These are phyloP conservation scores for Leucoagaricus sp. DNA, from an alignment of 1,284 basidiomycete species.

Conservation along the genomic window DNA sequence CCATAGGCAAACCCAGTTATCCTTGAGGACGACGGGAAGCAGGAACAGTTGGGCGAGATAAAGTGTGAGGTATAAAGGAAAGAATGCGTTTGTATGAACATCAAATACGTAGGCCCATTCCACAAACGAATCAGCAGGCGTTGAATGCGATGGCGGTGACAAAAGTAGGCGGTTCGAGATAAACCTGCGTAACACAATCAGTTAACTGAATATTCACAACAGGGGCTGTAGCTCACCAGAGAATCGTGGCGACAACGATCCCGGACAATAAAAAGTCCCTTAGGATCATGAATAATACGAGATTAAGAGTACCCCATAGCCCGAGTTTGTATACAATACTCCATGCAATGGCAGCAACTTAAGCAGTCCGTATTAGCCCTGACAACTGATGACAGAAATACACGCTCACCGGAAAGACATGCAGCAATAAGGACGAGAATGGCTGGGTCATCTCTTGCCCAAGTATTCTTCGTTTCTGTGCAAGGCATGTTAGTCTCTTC, in stretches of 20 bases:
- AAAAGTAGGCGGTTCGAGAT: slow-evolving; percentile 73
- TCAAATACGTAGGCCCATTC: slow-evolving; percentile 96
- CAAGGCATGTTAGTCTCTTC: not conserved
- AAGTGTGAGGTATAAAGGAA: slow-evolving; percentile 86
- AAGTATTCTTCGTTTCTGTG: slow-evolving; percentile 98
- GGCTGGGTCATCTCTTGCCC: slow-evolving; percentile 95
- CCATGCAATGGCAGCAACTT: slow-evolving; percentile 83
- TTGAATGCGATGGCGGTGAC: slow-evolving; percentile 73
- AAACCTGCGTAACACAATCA: slow-evolving; percentile 45
- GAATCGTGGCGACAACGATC: slow-evolving; percentile 67
- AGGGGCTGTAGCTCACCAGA: slow-evolving; percentile 59
- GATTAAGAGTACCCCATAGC: slow-evolving; percentile 53
- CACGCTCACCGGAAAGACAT: slow-evolving; percentile 57
- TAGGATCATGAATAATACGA: slow-evolving; percentile 81
- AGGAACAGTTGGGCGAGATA: slow-evolving; percentile 87
- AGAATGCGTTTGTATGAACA: slow-evolving; percentile 94
- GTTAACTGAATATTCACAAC: not conserved
- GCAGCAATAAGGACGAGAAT: slow-evolving; percentile 84
- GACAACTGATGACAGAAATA: not conserved
- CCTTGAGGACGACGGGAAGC: slow-evolving; percentile 76
- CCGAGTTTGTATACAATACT: slow-evolving; percentile 78
- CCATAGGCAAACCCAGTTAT: slow-evolving; percentile 90
- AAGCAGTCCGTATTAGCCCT: slow-evolving; percentile 6
- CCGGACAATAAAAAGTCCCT: slow-evolving; percentile 86
- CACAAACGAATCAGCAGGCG: slow-evolving; percentile 70